Conservation (phyloP, 129 eudicot species). For the Chrysanthemum lavandulifolium region DNA sequence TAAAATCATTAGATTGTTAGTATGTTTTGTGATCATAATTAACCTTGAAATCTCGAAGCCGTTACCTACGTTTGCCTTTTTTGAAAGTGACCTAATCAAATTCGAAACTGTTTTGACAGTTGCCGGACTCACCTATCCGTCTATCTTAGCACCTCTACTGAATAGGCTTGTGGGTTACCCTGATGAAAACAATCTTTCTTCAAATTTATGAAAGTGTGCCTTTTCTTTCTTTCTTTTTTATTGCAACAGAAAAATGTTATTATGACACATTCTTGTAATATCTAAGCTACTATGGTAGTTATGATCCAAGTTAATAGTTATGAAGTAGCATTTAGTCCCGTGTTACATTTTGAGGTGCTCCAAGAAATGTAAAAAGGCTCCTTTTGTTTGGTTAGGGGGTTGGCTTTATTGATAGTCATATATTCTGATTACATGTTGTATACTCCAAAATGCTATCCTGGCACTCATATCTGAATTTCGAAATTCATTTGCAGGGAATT, state of each 20-base stretch:
- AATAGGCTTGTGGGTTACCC: too few species aligned
- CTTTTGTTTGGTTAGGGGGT: slow-evolving; percentile 1
- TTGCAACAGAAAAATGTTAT: neutral
- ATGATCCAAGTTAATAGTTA: slow-evolving; percentile 5
- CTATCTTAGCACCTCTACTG: too few species aligned
- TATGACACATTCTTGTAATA: neutral
- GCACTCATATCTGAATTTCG: slow-evolving; percentile 10
- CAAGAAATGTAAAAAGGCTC: neutral
- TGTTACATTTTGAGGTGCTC: neutral
- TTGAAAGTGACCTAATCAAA: too few species aligned
- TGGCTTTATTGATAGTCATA: neutral
- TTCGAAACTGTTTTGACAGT: too few species aligned
- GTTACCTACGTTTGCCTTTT: too few species aligned
- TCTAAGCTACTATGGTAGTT: neutral
- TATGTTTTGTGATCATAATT: too few species aligned
- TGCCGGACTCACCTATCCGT: too few species aligned
- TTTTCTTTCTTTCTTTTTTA: neutral
- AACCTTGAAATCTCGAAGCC: too few species aligned
- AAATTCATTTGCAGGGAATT: slow-evolving; percentile 57
- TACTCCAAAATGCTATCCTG: slow-evolving; percentile 10
- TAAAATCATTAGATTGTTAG: too few species aligned
- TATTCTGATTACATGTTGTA: neutral
- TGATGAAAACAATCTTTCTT: too few species aligned
- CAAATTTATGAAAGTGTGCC: neutral
- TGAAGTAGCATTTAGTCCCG: slow-evolving; percentile 1